Conservation (phyloP, 192 early-diverging fungal species). For the Globomyces pollinis-pini region DNA sequence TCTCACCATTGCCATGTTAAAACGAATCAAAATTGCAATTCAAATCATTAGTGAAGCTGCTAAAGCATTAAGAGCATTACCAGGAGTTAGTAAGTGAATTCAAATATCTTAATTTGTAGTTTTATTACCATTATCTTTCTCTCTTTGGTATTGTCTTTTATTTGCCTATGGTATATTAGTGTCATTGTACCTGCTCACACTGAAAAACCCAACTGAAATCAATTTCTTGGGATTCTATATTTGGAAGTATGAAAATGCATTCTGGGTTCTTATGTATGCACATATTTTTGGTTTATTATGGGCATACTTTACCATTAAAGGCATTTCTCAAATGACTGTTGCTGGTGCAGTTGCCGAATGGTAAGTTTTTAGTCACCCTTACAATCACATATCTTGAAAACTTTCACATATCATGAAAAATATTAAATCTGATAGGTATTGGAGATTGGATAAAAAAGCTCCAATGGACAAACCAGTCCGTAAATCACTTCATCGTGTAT, state of each 20-base stretch:
- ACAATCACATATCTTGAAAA: too few species aligned
- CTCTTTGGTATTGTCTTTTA: conserved; percentile 7
- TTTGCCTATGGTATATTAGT: conserved; percentile 25
- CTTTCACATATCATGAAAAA: too few species aligned
- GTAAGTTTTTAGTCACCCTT: too few species aligned
- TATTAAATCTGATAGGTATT: too few species aligned
- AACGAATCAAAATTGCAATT: conserved; percentile 42
- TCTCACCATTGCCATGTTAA: conserved; percentile 36
- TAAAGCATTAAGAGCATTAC: conserved; percentile 30
- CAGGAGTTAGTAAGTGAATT: too few species aligned
- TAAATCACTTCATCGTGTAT: conserved; percentile 24
- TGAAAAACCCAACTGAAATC: too few species aligned
- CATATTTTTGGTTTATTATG: conserved; percentile 52
- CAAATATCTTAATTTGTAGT: conserved; percentile 13
- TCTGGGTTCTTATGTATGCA: too few species aligned
- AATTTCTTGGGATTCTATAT: too few species aligned
- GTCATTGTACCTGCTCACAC: conserved; percentile 15
- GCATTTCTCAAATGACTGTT: conserved; percentile 32
- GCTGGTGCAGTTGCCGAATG: conserved; percentile 41
- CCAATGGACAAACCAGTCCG: conserved; percentile 14
- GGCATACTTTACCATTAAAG: conserved; percentile 33
- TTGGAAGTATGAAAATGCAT: conserved; percentile 29
- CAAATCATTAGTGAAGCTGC: conserved; percentile 41
- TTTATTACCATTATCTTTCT: conserved; percentile 21
- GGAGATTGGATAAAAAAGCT: conserved; percentile 38